phyloP scores from a whole-genome alignment of 768 basidiomycete genomes.

The Pulveroboletus sp. region DNA sequence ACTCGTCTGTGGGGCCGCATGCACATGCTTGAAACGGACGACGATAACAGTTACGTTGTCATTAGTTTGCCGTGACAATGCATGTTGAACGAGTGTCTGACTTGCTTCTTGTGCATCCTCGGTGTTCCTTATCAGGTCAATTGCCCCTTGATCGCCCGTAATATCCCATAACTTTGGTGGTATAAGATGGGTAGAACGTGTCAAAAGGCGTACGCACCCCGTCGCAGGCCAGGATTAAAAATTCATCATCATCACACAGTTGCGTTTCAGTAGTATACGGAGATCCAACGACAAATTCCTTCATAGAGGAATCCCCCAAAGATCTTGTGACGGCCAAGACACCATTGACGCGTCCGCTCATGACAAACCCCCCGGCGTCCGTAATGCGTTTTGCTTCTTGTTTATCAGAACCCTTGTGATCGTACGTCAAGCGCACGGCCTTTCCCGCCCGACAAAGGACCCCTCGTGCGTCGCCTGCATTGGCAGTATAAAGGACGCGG shows the following conservation, averaged over 20 bases:
- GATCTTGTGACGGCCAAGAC: conserved; percentile 95
- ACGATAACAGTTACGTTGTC: conserved; percentile 95
- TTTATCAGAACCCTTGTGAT: conserved; percentile 96
- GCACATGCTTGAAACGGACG: conserved; percentile 65
- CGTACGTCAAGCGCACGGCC: conserved; percentile 93
- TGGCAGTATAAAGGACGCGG: conserved; percentile 90
- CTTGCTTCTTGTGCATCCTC: conserved; percentile 83
- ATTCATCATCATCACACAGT: conserved; percentile 88
- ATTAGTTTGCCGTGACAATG: conserved; percentile 83
- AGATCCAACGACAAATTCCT: conserved; percentile 97
- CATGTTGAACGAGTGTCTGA: conserved; percentile 75
- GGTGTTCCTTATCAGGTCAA: conserved; percentile 74
- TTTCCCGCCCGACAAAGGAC: conserved; percentile 90
- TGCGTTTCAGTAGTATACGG: conserved; percentile 99
- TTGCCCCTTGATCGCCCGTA: conserved; percentile 83
- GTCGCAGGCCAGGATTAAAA: conserved; percentile 94
- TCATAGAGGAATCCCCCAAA: conserved; percentile 97
- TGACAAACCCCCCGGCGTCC: conserved; percentile 97
- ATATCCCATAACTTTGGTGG: conserved; percentile 89
- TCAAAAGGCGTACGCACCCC: conserved; percentile 64
- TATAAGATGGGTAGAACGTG: conserved; percentile 5
- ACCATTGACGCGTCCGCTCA: conserved; percentile 98
- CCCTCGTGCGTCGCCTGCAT: conserved; percentile 94
- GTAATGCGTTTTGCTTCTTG: conserved; percentile 97
- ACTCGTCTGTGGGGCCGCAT: conserved; percentile 5